Conservation (phyloP, 2,329 filamentous ascomycete species). For the Pyrenochaeta sp. region DNA sequence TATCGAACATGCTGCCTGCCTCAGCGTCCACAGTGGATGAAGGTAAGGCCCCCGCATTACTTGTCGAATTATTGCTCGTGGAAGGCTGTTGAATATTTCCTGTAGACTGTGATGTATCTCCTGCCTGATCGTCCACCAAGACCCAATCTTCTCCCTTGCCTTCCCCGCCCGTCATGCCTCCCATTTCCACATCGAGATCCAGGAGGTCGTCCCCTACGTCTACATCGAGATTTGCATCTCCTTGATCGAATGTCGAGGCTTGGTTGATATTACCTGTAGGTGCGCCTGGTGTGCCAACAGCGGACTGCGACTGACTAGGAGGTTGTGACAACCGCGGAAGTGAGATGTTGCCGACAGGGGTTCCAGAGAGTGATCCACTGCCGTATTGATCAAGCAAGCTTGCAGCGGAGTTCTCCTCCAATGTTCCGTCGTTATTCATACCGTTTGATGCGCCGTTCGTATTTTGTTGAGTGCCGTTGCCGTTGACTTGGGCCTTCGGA, state of each 20-base stretch:
- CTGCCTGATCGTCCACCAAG: slow-evolving; percentile 40
- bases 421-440: slow-evolving; percentile 36
- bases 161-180: slow-evolving; percentile 58
- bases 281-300: slow-evolving; percentile 63
- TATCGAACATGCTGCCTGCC: slow-evolving; percentile 48
- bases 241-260: slow-evolving; percentile 35
- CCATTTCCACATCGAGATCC: slow-evolving; percentile 64
- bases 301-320: slow-evolving; percentile 66
- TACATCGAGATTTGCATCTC: slow-evolving; percentile 33
- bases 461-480: slow-evolving; percentile 35
- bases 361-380: slow-evolving; percentile 67
- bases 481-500: slow-evolving; percentile 41
- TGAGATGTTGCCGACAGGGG: slow-evolving; percentile 67
- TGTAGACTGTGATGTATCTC: slow-evolving; percentile 27
- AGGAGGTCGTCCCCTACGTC: slow-evolving; percentile 45
- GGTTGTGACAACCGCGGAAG: slow-evolving; percentile 64
- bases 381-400: slow-evolving; percentile 75
- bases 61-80: slow-evolving; percentile 26
- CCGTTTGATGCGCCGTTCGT: slow-evolving; percentile 47
- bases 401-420: slow-evolving; percentile 58
- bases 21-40: slow-evolving; percentile 40
- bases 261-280: slow-evolving; percentile 30
- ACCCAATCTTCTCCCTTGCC: slow-evolving; percentile 50
- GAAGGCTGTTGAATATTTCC: slow-evolving; percentile 25
- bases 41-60: slow-evolving; percentile 22